Conservation (phyloP, 352 stramenopile species). For the Pythium dissimile region DNA sequence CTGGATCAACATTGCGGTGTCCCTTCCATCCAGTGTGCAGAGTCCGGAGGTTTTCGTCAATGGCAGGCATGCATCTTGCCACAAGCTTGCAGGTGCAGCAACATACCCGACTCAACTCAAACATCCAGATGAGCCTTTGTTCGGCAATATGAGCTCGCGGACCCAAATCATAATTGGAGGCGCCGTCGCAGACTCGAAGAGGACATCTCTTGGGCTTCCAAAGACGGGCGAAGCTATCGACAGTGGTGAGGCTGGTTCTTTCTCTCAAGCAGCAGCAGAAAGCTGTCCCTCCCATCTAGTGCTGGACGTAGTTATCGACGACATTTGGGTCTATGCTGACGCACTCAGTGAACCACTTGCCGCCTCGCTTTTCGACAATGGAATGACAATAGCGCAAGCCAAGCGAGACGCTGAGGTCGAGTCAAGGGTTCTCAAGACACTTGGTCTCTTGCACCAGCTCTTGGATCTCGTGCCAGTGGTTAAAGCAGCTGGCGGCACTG, state of each 20-base stretch:
- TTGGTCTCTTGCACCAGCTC: background rate
- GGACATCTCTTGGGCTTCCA: background rate
- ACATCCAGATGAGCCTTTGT: no score
- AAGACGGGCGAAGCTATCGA: no score
- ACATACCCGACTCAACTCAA: background rate
- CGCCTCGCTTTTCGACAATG: background rate
- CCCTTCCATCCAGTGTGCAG: background rate
- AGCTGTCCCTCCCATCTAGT: no score
- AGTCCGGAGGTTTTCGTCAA: background rate
- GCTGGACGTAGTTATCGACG: constrained; percentile 6
- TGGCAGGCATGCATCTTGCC: background rate
- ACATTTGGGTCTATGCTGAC: background rate
- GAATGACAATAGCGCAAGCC: background rate
- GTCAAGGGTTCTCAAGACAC: background rate
- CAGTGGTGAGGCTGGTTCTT: no score
- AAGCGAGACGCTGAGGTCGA: background rate
- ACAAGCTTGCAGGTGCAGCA: background rate
- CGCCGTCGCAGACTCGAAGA: background rate
- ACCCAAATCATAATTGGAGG: background rate
- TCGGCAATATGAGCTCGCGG: background rate
- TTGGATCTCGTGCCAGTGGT: background rate
- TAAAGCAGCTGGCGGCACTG: no score
- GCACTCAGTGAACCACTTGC: background rate
- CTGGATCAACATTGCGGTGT: constrained; percentile 2
- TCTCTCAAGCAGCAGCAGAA: no score